These are phyloP conservation scores for Acorus gramineus DNA, from an alignment of 106 monocot genomes.

Conservation along the genomic window DNA sequence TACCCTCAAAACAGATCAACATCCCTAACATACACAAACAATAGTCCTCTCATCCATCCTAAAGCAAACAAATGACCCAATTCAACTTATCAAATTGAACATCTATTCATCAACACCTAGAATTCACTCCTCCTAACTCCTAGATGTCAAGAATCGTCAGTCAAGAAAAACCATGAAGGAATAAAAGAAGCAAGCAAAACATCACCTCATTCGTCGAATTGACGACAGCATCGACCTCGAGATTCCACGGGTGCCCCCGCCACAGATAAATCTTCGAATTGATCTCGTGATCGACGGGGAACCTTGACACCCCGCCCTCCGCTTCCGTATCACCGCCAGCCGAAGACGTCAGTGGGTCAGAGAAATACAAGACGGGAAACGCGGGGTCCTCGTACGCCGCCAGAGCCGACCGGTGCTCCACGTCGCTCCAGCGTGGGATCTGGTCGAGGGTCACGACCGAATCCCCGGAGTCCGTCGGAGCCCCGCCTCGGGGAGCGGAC, in stretches of 20 bases:
- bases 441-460: conserved; percentile 80
- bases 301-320: conserved; percentile 45
- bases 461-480: conserved; percentile 45
- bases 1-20: no score
- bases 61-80: no score
- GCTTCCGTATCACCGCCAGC: conserved; percentile 15
- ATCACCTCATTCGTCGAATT: conserved; percentile 95
- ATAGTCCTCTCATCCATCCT: no score
- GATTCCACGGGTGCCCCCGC: conserved; percentile 96
- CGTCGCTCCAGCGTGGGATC: conserved; percentile 89
- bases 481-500: conserved; percentile 20
- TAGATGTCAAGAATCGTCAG: background rate
- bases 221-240: conserved; percentile 98
- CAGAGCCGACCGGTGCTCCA: conserved; percentile 40
- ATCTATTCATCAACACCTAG: no score
- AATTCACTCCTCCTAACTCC: no score
- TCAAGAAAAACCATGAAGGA: no score
- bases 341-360: conserved; percentile 55
- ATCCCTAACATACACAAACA: no score
- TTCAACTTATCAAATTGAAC: no score
- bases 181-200: background rate
- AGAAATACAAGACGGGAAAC: conserved; percentile 43
- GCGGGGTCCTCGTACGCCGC: conserved; percentile 28
- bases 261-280: conserved; percentile 88
- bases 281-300: conserved; percentile 86